Evolutionary conservation across 2,329 filamentous ascomycete genomes (phyloP).

Genomic region (Penicillium verrucosum): DNA sequence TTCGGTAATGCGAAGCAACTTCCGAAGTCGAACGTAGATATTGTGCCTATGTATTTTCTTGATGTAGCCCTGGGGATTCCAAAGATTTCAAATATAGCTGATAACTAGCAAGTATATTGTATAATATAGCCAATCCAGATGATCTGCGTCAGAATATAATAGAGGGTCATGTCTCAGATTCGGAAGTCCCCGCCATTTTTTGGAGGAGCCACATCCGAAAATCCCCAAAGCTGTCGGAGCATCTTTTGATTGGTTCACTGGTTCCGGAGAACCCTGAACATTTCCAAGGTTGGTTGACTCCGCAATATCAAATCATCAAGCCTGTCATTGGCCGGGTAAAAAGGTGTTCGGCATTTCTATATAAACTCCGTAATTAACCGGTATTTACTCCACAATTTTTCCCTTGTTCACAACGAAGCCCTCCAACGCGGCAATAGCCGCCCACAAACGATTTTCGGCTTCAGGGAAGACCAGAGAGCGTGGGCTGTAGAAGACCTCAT

Average conservation of each 20-base stretch:
- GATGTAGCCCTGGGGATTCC: too few species aligned
- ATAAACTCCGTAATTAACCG: neutral
- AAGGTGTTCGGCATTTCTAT: neutral
- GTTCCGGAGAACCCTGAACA: neutral
- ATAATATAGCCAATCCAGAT: neutral
- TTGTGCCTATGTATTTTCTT: neutral
- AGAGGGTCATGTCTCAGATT: neutral
- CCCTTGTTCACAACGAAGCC: constrained; percentile 94
- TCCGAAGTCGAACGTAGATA: neutral
- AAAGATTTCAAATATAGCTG: neutral
- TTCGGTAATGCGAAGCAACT: neutral
- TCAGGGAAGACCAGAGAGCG: constrained; percentile 88
- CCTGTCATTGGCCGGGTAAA: constrained; percentile 10
- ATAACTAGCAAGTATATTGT: neutral
- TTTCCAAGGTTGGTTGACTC: neutral
- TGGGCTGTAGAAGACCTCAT: constrained; percentile 88
- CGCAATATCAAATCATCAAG: constrained; percentile 13
- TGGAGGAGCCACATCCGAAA: neutral
- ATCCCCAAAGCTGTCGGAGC: constrained; percentile 16
- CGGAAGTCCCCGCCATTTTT: constrained; percentile 1
- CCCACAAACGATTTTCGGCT: constrained; percentile 92
- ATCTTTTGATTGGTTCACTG: constrained; percentile 3
- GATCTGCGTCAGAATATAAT: neutral
- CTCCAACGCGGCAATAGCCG: constrained; percentile 80
- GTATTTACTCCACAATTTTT: constrained; percentile 52